Evolutionary conservation across 1,139 yeast species (phyloP), one percentile per base, ranked within the genome.

Genomic region (Taphrina sp.): DNA sequence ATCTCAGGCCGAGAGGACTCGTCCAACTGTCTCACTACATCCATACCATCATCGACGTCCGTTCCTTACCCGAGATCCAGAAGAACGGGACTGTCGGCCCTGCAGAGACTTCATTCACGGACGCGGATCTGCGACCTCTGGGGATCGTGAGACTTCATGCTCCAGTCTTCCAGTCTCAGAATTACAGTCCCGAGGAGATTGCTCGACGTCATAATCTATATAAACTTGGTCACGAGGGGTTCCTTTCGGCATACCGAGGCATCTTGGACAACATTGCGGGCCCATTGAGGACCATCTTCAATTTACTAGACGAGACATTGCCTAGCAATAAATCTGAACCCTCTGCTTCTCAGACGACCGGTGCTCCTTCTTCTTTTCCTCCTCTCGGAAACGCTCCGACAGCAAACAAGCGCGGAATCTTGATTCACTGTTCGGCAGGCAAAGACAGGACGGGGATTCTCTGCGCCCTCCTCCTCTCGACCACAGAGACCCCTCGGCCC

Each of bases 381-480:
- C 12, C 33, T 14, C n/a, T 14, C 33, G 33, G n/a, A 14, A 29
- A 12, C 2, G 33, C n/a, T 14, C 33, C 33, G 33, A 29, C 33
- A n/a, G n/a, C n/a, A n/a, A n/a, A n/a, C n/a, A n/a, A n/a, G n/a
- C 39, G 46, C n/a, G 55, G 55, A 14, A 35, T 49, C 8, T 19
- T 49, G 10, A 44, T 44, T 3, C 52, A 44, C 24, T 52, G 51
- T 23, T 20, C 45, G 41, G 94, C 94, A 0, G 95, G 95, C 2
- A 87, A 86, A 66, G 95, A 88, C 66, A 76, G 95, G 51, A 87
- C 95, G 0, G 95, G 95, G 0, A 73, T 86, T 10, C 67, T 85
- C 61, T 78, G 82, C 2, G 85, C 87, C 80, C 69, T 87, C 55
- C 72, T 86, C 2, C 71, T 86, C 45, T 69, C 81, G 24, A 69